These are phyloP conservation scores for Huntiella moniliformis DNA, from an alignment of 2,329 filamentous ascomycete genomes.

Conservation along the genomic window DNA sequence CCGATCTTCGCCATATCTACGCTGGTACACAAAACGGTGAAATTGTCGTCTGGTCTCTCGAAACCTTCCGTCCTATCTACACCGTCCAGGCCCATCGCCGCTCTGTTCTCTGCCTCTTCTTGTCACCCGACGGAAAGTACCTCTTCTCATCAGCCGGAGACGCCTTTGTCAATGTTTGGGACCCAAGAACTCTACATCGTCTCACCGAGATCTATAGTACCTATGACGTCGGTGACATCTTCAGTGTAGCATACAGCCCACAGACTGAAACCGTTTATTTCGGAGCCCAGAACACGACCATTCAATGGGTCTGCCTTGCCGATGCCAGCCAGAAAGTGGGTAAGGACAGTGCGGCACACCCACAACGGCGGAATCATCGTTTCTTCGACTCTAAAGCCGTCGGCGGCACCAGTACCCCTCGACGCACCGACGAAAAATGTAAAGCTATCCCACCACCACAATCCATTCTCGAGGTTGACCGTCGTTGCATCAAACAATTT, in stretches of 20 bases:
- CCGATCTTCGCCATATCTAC: slow-evolving; percentile 62
- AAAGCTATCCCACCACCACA: slow-evolving; percentile 32
- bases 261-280: slow-evolving; percentile 69
- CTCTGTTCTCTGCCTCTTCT: slow-evolving; percentile 67
- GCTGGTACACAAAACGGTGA: slow-evolving; percentile 87
- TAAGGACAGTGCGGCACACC: slow-evolving; percentile 48
- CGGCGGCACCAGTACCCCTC: slow-evolving; percentile 60
- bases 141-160: slow-evolving; percentile 90
- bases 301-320: slow-evolving; percentile 75
- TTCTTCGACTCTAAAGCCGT: slow-evolving; percentile 89
- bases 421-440: slow-evolving; percentile 44
- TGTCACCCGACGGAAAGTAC: slow-evolving; percentile 55
- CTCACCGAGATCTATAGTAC: slow-evolving; percentile 83
- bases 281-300: slow-evolving; percentile 83
- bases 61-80: slow-evolving; percentile 63
- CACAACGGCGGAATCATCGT: slow-evolving; percentile 58
- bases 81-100: slow-evolving; percentile 79
- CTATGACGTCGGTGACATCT: slow-evolving; percentile 89
- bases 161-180: slow-evolving; percentile 89
- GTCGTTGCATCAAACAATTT: slow-evolving; percentile 65
- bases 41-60: slow-evolving; percentile 78
- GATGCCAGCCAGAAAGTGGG: slow-evolving; percentile 40
- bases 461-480: slow-evolving; percentile 59
- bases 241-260: slow-evolving; percentile 77
- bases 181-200: slow-evolving; percentile 52